Conservation (phyloP, 2,329 filamentous ascomycete species). For the Pyricularia sp. region DNA sequence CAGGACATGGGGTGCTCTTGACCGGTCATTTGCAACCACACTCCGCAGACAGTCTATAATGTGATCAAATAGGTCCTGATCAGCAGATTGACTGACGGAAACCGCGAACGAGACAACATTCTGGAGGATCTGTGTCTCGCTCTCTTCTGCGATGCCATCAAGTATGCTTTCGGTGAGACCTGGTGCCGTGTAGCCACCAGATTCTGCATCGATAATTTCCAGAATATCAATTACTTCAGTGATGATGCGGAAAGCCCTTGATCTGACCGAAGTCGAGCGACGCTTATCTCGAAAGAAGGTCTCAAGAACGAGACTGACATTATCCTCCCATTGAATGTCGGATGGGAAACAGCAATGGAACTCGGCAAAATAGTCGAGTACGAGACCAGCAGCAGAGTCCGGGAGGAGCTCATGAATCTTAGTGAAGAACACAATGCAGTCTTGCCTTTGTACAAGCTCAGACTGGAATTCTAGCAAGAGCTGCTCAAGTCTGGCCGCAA, state of each 20-base stretch:
- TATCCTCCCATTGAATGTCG: slow-evolving; percentile 57
- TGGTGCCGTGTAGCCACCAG: slow-evolving; percentile 46
- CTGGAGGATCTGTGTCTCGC: slow-evolving; percentile 54
- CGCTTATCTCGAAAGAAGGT: slow-evolving; percentile 54
- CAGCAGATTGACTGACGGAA: slow-evolving; percentile 51
- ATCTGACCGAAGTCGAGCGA: slow-evolving; percentile 52
- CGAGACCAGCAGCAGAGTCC: slow-evolving; percentile 52
- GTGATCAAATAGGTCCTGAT: slow-evolving; percentile 48
- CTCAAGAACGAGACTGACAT: slow-evolving; percentile 49
- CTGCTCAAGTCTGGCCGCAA: slow-evolving; percentile 40
- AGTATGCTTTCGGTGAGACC: slow-evolving; percentile 54
- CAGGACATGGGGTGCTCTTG: slow-evolving; percentile 29
- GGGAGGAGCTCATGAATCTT: slow-evolving; percentile 52
- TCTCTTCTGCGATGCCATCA: slow-evolving; percentile 50
- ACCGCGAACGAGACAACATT: slow-evolving; percentile 56
- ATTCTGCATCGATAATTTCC: slow-evolving; percentile 48
- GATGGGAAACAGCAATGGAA: slow-evolving; percentile 65
- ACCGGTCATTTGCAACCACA: slow-evolving; percentile 39
- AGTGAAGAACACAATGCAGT: slow-evolving; percentile 58
- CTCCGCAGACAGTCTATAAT: slow-evolving; percentile 42
- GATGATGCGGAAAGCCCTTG: slow-evolving; percentile 52
- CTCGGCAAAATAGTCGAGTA: slow-evolving; percentile 59
- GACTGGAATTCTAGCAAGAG: slow-evolving; percentile 34
- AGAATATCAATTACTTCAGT: slow-evolving; percentile 50
- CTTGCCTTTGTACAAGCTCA: slow-evolving; percentile 54